Conservation (phyloP, 192 early-diverging fungal species). For the Allomyces macrogynus region DNA sequence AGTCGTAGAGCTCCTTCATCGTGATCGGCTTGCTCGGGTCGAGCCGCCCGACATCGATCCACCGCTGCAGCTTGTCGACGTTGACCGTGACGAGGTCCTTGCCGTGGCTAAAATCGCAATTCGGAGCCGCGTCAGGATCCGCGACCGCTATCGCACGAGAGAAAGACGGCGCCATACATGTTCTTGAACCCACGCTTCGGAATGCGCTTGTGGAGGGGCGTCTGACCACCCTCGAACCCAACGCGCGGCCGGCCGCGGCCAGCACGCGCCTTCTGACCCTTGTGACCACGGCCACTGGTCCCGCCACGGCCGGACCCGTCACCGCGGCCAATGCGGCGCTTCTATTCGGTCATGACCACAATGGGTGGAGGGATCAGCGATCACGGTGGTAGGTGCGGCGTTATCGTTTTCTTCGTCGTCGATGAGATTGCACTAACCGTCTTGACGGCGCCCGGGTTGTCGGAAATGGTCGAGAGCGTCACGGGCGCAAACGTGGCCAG, state of each 20-base stretch:
- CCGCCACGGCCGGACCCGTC: slow-evolving; percentile 73
- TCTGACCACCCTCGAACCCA: slow-evolving; percentile 87
- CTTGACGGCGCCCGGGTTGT: not conserved
- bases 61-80: slow-evolving; percentile 78
- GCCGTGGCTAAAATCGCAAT: slow-evolving; percentile 15
- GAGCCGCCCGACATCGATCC: slow-evolving; percentile 66
- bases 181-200: slow-evolving; percentile 76
- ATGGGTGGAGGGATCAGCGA: not conserved
- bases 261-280: slow-evolving; percentile 68
- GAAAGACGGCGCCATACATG: slow-evolving; percentile 1
- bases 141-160: not conserved
- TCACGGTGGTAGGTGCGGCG: not conserved
- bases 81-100: slow-evolving; percentile 51
- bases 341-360: slow-evolving; percentile 8
- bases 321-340: slow-evolving; percentile 55
- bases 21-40: slow-evolving; percentile 63
- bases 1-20: slow-evolving; percentile 47
- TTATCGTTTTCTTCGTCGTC: not conserved
- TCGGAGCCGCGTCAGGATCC: slow-evolving; percentile 8
- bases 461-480: not conserved
- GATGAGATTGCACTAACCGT: not conserved
- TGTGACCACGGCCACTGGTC: slow-evolving; percentile 75
- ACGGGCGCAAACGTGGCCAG: not conserved
- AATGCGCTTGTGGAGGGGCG: slow-evolving; percentile 54
- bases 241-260: slow-evolving; percentile 55